Evolutionary conservation across 2,329 filamentous ascomycete genomes (phyloP).

Genomic region (Fusarium robinianum): DNA sequence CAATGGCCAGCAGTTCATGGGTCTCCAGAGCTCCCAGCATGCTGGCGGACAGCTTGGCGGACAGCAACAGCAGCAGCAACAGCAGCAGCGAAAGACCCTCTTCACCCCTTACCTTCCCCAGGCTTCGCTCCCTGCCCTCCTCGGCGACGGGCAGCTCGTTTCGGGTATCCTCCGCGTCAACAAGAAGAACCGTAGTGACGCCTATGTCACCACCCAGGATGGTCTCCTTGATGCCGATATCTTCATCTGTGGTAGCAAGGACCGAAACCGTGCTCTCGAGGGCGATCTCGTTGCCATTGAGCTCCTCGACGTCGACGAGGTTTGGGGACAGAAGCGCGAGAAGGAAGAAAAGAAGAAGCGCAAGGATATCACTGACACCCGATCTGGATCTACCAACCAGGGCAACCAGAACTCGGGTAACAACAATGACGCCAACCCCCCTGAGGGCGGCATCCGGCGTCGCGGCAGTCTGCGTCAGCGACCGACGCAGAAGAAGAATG

Average conservation of each 20-base stretch:
- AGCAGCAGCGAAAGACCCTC: constrained; percentile 95
- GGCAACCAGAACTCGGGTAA: constrained; percentile 66
- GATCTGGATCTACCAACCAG: constrained; percentile 74
- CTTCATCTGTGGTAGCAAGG: constrained; percentile 99
- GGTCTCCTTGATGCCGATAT: constrained; percentile 91
- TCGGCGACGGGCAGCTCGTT: constrained; percentile 90
- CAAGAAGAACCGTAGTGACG: constrained; percentile 99
- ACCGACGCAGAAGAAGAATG: constrained; percentile 99
- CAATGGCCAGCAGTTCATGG: constrained; percentile 74
- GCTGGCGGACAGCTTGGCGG: constrained; percentile 66
- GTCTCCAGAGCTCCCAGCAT: constrained; percentile 72
- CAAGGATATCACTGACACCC: constrained; percentile 95
- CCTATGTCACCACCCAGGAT: constrained; percentile 93
- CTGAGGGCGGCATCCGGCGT: constrained; percentile 85
- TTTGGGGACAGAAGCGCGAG: constrained; percentile 98
- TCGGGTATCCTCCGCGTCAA: constrained; percentile 97
- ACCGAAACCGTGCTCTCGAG: constrained; percentile 94
- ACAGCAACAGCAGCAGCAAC: constrained; percentile 74
- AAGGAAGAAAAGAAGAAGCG: constrained; percentile 99
- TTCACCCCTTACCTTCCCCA: constrained; percentile 98
- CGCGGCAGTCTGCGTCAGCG: constrained; percentile 95
- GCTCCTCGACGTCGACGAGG: constrained; percentile 95
- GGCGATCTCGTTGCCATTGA: constrained; percentile 95
- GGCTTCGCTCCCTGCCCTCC: constrained; percentile 85
- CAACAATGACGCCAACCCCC: constrained; percentile 64